Percentiles rank a stretch among this genome's conserved stretches.
Evolutionary conservation across 2,329 filamentous ascomycete genomes (phyloP).

Genomic region (Aspergillus costaricaensis): DNA sequence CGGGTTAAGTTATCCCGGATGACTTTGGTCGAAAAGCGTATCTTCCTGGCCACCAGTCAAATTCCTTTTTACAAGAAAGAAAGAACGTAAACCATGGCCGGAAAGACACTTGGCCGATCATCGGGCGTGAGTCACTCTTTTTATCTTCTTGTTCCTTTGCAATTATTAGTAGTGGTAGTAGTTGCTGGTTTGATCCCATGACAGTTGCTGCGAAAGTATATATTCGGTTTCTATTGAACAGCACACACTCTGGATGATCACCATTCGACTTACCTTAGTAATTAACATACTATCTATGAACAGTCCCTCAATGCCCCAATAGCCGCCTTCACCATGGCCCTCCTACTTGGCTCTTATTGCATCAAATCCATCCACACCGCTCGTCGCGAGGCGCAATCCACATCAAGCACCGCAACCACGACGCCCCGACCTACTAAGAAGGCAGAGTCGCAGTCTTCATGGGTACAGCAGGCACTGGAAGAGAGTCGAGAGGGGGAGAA

Average conservation of each 20-base stretch:
- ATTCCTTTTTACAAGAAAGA: not conserved
- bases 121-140: constrained; percentile 23
- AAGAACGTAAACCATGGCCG: constrained; percentile 13
- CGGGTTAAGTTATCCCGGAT: not conserved
- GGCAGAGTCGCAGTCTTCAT: constrained; percentile 25
- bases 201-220: not conserved
- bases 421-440: constrained; percentile 48
- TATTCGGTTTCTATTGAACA: not conserved
- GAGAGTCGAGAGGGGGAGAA: constrained; percentile 26
- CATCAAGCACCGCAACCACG: constrained; percentile 21
- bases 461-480: constrained; percentile 38
- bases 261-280: too few relatives aligned
- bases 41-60: not conserved
- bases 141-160: not conserved
- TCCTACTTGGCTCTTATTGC: constrained; percentile 62
- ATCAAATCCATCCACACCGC: constrained; percentile 67
- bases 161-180: not conserved
- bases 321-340: constrained; percentile 65
- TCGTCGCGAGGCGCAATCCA: constrained; percentile 64
- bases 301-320: constrained; percentile 60
- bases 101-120: constrained; percentile 23
- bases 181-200: not conserved
- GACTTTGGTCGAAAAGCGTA: not conserved
- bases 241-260: too few relatives aligned
- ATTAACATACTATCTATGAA: constrained; percentile 9